Base-by-base conservation (phyloP, 768 basidiomycete genomes). In the Rhizopogon vesiculosus region DNA sequence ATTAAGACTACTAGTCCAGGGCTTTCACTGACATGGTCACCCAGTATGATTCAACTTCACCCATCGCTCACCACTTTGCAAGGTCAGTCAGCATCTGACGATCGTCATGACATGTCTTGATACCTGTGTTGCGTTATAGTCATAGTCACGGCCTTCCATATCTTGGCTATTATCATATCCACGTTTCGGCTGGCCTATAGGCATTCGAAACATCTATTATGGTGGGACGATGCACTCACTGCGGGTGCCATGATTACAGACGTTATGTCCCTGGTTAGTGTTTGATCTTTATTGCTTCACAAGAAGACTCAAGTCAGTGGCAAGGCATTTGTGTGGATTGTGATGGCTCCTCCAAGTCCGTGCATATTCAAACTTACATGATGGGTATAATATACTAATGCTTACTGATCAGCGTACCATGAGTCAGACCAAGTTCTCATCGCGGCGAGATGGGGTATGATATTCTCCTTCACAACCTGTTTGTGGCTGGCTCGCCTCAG, bases 401-500 rank as follows among this genome's bases (percentile, higher is more conserved):
- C 42, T 25, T 25, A 43, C 13, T 43, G 9, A 43, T 13, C 12
- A 43, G 42, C 42, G 3, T 25, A 13, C 7, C 13, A 15, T 13
- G 42, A 15, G 13, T 25, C 42, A 25, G 22, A 43, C 22, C 12
- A 43, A 43, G 42, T 43, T n/a, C 42, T 22, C 13, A 15, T 25
- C 19, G 42, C 42, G 13, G 22, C 22, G 6, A 43, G 42, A 43
- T 43, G 42, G 42, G 3, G 42, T 22, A 22, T 25, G 42, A 43
- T 43, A 43, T 5, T 43, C 22, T 25, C 13, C 42, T 43, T 43
- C 13, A 43, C 42, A 15, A 12, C 22, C 22, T 43, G 12, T 25
- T 25, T 43, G 19, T 43, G 62, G 62, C 22, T 54, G 7, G 42
- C 57, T 16, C 62, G 60, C 25, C 53, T 59, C 51, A 61, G 63